These are phyloP conservation scores for Annulohypoxylon maeteangense DNA, from an alignment of 495 filamentous ascomycete species.

Conservation along the genomic window DNA sequence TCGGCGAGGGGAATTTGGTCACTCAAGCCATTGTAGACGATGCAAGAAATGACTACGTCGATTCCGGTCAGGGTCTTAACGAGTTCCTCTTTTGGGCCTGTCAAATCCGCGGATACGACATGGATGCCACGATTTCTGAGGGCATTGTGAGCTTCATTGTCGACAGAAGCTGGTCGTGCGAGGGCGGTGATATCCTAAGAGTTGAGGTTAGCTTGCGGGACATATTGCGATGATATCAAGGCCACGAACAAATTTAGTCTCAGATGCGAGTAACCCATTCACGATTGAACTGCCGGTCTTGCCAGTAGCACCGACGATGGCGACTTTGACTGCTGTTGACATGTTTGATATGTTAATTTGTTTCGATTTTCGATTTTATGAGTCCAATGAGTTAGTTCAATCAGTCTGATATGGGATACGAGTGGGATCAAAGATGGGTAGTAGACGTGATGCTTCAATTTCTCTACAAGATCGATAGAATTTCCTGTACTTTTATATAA, in stretches of 20 bases:
- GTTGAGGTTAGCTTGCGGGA: not conserved
- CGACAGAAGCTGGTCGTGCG: slow-evolving; percentile 59
- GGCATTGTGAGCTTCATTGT: slow-evolving; percentile 57
- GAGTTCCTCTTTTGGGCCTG: slow-evolving; percentile 58
- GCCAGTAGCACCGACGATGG: slow-evolving; percentile 50
- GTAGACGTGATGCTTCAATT: not conserved
- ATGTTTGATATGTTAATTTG: not conserved
- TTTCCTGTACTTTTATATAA: not conserved
- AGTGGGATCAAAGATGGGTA: not conserved
- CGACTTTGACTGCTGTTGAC: slow-evolving; percentile 27
- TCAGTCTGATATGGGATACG: too few relatives aligned
- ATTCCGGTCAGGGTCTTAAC: slow-evolving; percentile 54
- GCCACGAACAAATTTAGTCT: slow-evolving; percentile 39
- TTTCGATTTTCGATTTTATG: not conserved
- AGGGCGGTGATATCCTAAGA: slow-evolving; percentile 62
- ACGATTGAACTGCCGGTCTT: slow-evolving; percentile 48
- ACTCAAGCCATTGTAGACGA: slow-evolving; percentile 56
- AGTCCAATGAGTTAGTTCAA: not conserved
- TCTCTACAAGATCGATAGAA: not conserved
- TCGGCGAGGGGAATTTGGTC: slow-evolving; percentile 65
- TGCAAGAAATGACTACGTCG: slow-evolving; percentile 61
- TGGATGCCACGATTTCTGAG: slow-evolving; percentile 60
- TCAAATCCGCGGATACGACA: slow-evolving; percentile 60
- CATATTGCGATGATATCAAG: not conserved
- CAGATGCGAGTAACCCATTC: slow-evolving; percentile 40